These are phyloP conservation scores for Jamesozyma spencerorum DNA, from an alignment of 805 yeast species.

Conservation along the genomic window DNA sequence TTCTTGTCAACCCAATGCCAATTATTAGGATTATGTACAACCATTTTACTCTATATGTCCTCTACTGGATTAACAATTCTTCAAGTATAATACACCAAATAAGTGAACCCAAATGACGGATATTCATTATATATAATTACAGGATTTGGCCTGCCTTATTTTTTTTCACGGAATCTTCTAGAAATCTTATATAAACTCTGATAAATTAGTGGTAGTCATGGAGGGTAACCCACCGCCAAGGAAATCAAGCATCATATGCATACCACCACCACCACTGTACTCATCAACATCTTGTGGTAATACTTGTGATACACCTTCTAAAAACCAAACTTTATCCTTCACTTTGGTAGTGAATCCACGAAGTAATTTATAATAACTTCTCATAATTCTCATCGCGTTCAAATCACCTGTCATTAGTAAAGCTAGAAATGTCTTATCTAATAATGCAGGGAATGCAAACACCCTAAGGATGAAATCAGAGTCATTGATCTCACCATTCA, in stretches of 20 bases:
- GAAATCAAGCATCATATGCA: constrained; percentile 87
- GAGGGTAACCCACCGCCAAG: constrained; percentile 58
- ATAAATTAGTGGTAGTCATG: constrained; percentile 36
- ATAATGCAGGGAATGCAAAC: constrained; percentile 87
- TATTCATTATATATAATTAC: neutral
- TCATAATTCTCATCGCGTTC: constrained; percentile 83
- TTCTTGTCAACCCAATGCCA: constrained; percentile 99
- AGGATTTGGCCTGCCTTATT: neutral
- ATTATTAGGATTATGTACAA: constrained; percentile 91
- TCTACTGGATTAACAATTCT: too few species aligned
- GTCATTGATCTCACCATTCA: constrained; percentile 72
- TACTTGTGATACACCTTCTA: constrained; percentile 84
- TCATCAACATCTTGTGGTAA: constrained; percentile 89
- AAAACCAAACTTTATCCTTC: constrained; percentile 87
- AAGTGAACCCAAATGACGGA: too few species aligned
- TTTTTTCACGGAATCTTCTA: neutral
- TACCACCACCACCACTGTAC: constrained; percentile 86
- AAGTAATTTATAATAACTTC: constrained; percentile 74
- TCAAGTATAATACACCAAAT: too few species aligned
- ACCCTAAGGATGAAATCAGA: constrained; percentile 79
- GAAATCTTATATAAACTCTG: constrained; percentile 22
- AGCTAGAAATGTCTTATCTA: constrained; percentile 72
- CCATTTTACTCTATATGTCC: too few species aligned
- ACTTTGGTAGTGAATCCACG: constrained; percentile 77
- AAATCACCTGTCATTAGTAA: constrained; percentile 76